phyloP scores from a whole-genome alignment of 768 basidiomycete species.

The Boletus vermiculosoides region DNA sequence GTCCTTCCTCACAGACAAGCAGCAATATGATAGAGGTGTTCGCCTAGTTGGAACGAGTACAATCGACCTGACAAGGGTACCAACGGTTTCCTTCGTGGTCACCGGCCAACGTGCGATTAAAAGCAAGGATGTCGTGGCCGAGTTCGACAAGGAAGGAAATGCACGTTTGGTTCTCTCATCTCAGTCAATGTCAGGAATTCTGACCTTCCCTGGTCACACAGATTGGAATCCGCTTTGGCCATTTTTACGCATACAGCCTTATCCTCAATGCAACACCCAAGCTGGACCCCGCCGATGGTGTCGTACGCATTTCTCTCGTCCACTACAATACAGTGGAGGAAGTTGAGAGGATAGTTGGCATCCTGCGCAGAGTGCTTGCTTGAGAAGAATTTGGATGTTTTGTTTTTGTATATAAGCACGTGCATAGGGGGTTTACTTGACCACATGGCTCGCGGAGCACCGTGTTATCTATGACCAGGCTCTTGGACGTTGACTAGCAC shows the following conservation, averaged over 20 bases:
- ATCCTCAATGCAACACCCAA: constrained; percentile 53
- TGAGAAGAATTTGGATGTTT: neutral
- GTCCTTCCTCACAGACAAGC: constrained; percentile 48
- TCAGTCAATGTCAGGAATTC: neutral
- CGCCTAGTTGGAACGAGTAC: constrained; percentile 63
- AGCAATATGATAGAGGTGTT: constrained; percentile 57
- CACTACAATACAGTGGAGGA: constrained; percentile 80
- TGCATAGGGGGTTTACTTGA: neutral
- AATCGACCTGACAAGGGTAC: constrained; percentile 45
- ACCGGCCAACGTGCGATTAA: constrained; percentile 52
- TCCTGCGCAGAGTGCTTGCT: constrained; percentile 51
- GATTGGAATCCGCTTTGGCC: constrained; percentile 78
- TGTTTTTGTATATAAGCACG: neutral
- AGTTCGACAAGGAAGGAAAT: constrained; percentile 60
- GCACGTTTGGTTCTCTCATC: constrained; percentile 41
- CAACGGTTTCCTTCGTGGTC: constrained; percentile 73
- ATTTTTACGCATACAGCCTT: constrained; percentile 74
- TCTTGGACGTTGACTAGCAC: neutral
- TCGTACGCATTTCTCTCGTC: constrained; percentile 73
- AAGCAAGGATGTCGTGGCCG: constrained; percentile 62
- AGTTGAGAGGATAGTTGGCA: constrained; percentile 55
- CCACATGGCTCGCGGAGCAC: constrained; percentile 3
- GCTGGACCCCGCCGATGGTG: constrained; percentile 59
- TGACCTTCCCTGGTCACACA: constrained; percentile 25
- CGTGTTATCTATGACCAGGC: neutral